Evolutionary conservation across 2,329 filamentous ascomycete genomes (phyloP).

Genomic region (Botrytis fragariae): DNA sequence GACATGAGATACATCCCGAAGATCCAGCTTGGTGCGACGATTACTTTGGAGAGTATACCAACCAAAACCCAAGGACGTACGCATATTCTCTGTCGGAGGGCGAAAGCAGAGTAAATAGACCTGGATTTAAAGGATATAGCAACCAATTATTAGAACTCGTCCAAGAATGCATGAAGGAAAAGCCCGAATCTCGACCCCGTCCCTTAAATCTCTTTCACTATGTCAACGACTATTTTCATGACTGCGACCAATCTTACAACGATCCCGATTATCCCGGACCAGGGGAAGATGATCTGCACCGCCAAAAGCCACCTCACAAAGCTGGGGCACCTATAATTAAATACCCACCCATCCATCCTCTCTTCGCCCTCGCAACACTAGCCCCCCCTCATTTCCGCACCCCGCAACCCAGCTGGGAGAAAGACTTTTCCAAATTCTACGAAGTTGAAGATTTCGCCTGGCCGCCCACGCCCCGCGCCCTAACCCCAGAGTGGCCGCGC

Average conservation of each 20-base stretch:
- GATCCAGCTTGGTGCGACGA: not conserved
- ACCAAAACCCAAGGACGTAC: rapidly evolving
- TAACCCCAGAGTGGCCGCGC: not conserved
- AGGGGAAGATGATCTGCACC: not conserved
- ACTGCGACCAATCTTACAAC: rapidly evolving
- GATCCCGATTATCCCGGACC: not conserved
- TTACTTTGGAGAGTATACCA: not conserved
- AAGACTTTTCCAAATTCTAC: not conserved
- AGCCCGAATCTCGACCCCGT: not conserved
- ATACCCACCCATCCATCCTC: not conserved
- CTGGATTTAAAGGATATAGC: not conserved
- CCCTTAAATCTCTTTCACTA: not conserved
- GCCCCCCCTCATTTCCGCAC: not conserved
- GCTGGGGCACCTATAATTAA: rapidly evolving
- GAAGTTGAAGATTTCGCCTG: rapidly evolving
- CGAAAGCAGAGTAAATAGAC: not conserved
- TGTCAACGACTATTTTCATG: not conserved
- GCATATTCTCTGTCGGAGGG: not conserved
- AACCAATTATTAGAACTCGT: not conserved
- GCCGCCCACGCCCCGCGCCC: not conserved
- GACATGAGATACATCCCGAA: not conserved
- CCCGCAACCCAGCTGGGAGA: not conserved
- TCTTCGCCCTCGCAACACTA: not conserved
- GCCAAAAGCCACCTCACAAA: not conserved
- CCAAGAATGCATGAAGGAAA: not conserved